phyloP scores from a whole-genome alignment of 352 stramenopile genomes.

The Phytophthora multivora region DNA sequence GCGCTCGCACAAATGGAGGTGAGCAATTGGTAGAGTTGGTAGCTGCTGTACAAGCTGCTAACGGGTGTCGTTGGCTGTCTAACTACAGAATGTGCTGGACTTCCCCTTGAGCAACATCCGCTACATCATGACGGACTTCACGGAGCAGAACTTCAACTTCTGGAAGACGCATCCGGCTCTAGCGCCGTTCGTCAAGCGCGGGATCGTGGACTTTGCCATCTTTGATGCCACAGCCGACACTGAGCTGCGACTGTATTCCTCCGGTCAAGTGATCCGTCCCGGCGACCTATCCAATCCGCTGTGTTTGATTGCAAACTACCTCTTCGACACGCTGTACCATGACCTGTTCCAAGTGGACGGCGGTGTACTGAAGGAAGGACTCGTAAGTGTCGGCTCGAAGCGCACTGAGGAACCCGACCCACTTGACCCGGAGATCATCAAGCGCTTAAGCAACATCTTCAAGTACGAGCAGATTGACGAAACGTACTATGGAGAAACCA shows the following conservation, averaged over 20 bases:
- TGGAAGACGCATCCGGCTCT: slow-evolving; percentile 90
- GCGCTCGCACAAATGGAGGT: slow-evolving; percentile 71
- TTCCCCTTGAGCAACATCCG: slow-evolving; percentile 91
- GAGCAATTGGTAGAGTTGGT: neutral
- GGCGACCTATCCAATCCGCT: slow-evolving; percentile 85
- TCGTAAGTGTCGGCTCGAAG: slow-evolving; percentile 89
- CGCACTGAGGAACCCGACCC: slow-evolving; percentile 71
- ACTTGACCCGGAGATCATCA: slow-evolving; percentile 94
- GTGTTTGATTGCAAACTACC: slow-evolving; percentile 93
- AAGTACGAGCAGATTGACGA: slow-evolving; percentile 84
- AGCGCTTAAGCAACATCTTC: slow-evolving; percentile 90
- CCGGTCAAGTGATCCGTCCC: slow-evolving; percentile 53
- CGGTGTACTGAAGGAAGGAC: slow-evolving; percentile 88
- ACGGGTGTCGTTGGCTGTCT: neutral
- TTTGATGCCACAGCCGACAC: slow-evolving; percentile 93
- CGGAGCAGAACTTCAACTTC: slow-evolving; percentile 93
- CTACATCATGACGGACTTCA: slow-evolving; percentile 97
- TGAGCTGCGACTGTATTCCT: slow-evolving; percentile 71
- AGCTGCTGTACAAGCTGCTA: neutral
- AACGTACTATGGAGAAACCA: slow-evolving; percentile 79
- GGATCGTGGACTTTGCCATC: slow-evolving; percentile 93
- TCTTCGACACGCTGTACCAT: slow-evolving; percentile 94
- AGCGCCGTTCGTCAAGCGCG: slow-evolving; percentile 82
- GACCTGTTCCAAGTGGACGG: slow-evolving; percentile 90
- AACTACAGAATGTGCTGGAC: slow-evolving; percentile 63